phyloP scores from a whole-genome alignment of 352 stramenopile species.

The Globisporangium cederbergense region DNA sequence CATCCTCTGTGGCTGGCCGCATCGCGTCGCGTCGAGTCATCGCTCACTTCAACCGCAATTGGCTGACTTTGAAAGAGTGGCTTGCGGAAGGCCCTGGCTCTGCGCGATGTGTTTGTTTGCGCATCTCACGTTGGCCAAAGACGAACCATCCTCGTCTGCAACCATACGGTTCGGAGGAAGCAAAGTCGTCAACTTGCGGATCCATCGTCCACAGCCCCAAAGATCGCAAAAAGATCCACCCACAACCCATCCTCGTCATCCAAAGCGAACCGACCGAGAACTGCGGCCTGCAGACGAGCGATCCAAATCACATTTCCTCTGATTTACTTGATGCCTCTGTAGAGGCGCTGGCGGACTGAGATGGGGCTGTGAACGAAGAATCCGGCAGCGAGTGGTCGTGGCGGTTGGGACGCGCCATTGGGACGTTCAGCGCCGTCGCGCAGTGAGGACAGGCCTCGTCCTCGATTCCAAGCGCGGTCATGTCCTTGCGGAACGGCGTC shows the following conservation, averaged over 20 bases:
- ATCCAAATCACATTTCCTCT: constrained; percentile 3
- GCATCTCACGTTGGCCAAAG: background rate
- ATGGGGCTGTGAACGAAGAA: background rate
- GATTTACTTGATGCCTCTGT: background rate
- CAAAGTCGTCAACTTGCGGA: constrained; percentile 2
- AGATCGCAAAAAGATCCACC: constrained; percentile 8
- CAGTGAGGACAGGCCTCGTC: constrained; percentile 71
- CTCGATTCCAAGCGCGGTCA: constrained; percentile 42
- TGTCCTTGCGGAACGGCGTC: constrained; percentile 61
- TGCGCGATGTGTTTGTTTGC: constrained; percentile 1
- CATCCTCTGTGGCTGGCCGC: background rate
- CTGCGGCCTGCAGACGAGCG: constrained; percentile 11
- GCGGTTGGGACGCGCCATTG: constrained; percentile 7
- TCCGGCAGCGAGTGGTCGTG: background rate
- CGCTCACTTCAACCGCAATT: background rate
- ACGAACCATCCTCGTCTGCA: constrained; percentile 10
- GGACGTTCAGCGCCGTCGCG: constrained; percentile 36
- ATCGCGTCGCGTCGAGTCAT: constrained; percentile 14
- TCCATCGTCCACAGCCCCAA: constrained; percentile 5
- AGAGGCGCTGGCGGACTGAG: background rate
- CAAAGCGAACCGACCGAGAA: background rate
- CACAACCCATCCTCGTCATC: background rate
- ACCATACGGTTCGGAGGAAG: constrained; percentile 3
- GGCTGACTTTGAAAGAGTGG: constrained; percentile 4
- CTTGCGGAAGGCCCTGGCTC: background rate